phyloP scores from a whole-genome alignment of 116 monocot genomes.

The Dioscorea cayenensis region DNA sequence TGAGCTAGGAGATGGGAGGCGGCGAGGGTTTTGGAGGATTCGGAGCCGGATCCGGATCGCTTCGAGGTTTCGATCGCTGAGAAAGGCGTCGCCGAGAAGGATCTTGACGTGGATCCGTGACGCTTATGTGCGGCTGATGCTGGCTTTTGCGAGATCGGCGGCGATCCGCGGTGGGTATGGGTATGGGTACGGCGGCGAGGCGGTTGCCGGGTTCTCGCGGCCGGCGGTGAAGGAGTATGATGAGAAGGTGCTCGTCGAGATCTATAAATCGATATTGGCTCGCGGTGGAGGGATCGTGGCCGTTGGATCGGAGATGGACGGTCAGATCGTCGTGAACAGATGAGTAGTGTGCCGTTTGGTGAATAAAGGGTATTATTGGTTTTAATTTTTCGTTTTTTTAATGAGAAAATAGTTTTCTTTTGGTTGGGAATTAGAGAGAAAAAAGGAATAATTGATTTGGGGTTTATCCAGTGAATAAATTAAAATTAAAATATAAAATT shows the following conservation, averaged over 20 bases:
- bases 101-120: constrained; percentile 53
- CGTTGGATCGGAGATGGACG: neutral
- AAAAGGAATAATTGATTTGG: no score
- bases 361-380: no score
- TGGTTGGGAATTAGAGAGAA: no score
- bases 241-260: constrained; percentile 64
- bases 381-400: no score
- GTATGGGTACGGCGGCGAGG: constrained; percentile 14
- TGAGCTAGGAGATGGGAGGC: constrained; percentile 13
- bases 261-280: constrained; percentile 46
- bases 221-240: constrained; percentile 69
- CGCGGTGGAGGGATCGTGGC: neutral
- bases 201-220: constrained; percentile 8
- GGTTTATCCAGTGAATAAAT: no score
- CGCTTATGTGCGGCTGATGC: constrained; percentile 80
- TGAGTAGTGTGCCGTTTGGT: neutral
- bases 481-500: no score
- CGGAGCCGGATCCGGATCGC: neutral
- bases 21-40: constrained; percentile 20
- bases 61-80: constrained; percentile 11
- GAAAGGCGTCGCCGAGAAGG: constrained; percentile 26
- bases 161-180: constrained; percentile 21
- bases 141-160: constrained; percentile 36
- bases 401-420: no score
- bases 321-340: neutral